Percentiles rank a stretch among this genome's conserved stretches.
Evolutionary conservation across 169 alveolate genomes (phyloP).

Genomic region (Plasmodium cynomolgi): DNA sequence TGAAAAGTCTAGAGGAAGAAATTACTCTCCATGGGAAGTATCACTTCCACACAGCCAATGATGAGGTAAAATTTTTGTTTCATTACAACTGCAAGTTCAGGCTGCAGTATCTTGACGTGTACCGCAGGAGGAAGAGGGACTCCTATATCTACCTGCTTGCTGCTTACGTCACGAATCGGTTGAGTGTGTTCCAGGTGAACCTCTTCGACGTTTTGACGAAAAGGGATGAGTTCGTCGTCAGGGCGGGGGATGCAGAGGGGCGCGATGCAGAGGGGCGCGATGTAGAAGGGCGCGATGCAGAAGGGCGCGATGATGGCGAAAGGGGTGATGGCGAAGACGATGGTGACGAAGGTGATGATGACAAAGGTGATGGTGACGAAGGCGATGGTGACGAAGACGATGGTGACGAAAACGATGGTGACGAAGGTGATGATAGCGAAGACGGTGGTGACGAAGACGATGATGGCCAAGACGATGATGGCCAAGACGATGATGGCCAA

Average conservation of each 20-base stretch:
- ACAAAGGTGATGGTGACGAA: neutral
- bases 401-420: slow-evolving; percentile 38
- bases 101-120: slow-evolving; percentile 54
- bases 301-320: slow-evolving; percentile 11
- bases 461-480: slow-evolving; percentile 47
- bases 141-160: slow-evolving; percentile 13
- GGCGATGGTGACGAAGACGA: slow-evolving; percentile 10
- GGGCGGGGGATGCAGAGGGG: slow-evolving; percentile 24
- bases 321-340: neutral
- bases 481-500: neutral
- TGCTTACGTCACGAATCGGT: slow-evolving; percentile 51
- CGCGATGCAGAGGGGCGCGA: slow-evolving; percentile 25
- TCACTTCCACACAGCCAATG: slow-evolving; percentile 67
- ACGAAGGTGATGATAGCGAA: slow-evolving; percentile 7
- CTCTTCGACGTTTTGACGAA: slow-evolving; percentile 76
- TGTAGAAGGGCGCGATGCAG: slow-evolving; percentile 1
- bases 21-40: slow-evolving; percentile 25
- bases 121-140: slow-evolving; percentile 46
- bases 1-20: slow-evolving; percentile 37
- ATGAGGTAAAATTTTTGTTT: slow-evolving; percentile 70
- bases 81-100: slow-evolving; percentile 49
- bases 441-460: slow-evolving; percentile 44
- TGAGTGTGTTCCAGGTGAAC: slow-evolving; percentile 76
- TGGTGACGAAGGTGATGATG: neutral
- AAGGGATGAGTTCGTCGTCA: slow-evolving; percentile 57